Evolutionary conservation across 2,329 filamentous ascomycete species (phyloP), one percentile per base, ranked within the genome.

Genomic region (Aureobasidium namibiae): DNA sequence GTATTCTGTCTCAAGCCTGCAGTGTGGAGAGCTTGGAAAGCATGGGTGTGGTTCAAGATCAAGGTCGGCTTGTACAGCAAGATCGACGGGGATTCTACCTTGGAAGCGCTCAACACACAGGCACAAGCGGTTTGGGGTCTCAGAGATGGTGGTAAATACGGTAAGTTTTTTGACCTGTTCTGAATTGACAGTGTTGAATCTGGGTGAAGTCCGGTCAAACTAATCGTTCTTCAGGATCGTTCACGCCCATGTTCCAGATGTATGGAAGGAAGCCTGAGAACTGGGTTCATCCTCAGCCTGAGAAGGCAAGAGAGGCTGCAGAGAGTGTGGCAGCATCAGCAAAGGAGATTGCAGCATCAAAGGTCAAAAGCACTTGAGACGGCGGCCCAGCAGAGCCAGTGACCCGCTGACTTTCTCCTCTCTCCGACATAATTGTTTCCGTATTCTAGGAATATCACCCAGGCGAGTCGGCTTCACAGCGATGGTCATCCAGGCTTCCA

Each of bases 161-260:
- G 95, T 46, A 46, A 16, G 41, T 44, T 2, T 6, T 44, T 13
- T 44, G 23, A 21, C 24, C 14, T 5, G 11, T 10, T 42, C 5
- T 6, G 0, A 24, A 16, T 7, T 11, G 26, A 29, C 26, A 29
- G 4, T 29, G 26, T 29, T 29, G 9, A 5, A 29, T 29, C 9
- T 4, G 26, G 26, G 14, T n/a, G 24, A 2, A 2, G 14, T 16
- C 11, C 6, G 18, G 44, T n/a, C 9, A 31, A 31, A 3, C 16
- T 46, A 6, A 31, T 16, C 18, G 3, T n/a, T 5, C 8, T 24
- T 11, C 8, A 50, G 21, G 29, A 38, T 4, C 97, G n/a, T 97
- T 97, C 77, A 97, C 92, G 1, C 92, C 92, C 59, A 97, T 96
- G 92, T 96, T 95, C 77, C 79, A 96, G 70, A 96, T 96, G 89